These are phyloP conservation scores for Cladophialophora exuberans DNA, from an alignment of 2,329 filamentous ascomycete species.

Conservation along the genomic window DNA sequence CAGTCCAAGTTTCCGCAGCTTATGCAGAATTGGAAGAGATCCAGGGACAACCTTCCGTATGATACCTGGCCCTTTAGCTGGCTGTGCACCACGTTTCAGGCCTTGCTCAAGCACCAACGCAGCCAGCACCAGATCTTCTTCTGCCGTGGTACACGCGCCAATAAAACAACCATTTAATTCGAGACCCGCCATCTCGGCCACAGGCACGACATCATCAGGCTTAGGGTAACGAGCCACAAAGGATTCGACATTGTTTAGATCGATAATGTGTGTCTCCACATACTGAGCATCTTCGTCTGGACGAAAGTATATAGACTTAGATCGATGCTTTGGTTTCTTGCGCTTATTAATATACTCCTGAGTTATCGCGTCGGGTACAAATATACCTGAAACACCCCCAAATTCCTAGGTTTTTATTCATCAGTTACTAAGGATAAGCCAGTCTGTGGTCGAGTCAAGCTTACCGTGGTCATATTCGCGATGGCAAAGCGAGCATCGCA, in stretches of 20 bases:
- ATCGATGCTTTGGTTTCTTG: conserved; percentile 40
- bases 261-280: conserved; percentile 42
- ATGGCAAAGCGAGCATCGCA: conserved; percentile 53
- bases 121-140: conserved; percentile 50
- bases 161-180: conserved; percentile 51
- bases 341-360: conserved; percentile 41
- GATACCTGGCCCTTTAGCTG: conserved; percentile 38
- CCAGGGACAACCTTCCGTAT: conserved; percentile 48
- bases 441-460: no score
- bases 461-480: conserved; percentile 53
- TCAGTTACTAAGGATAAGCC: no score
- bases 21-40: conserved; percentile 44
- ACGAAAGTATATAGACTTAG: conserved; percentile 42
- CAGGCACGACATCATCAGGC: conserved; percentile 50
- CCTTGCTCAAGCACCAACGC: conserved; percentile 47
- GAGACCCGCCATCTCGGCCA: conserved; percentile 39
- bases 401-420: no score
- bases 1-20: conserved; percentile 42
- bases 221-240: conserved; percentile 48
- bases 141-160: conserved; percentile 52
- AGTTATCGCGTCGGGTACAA: conserved; percentile 45
- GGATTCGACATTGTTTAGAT: conserved; percentile 43
- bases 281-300: conserved; percentile 47
- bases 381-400: conserved; percentile 49
- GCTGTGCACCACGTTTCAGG: conserved; percentile 39